Evolutionary conservation across 257 asterid species (phyloP), one percentile per base, ranked within the genome.

Genomic region (Ilex aquifolium): DNA sequence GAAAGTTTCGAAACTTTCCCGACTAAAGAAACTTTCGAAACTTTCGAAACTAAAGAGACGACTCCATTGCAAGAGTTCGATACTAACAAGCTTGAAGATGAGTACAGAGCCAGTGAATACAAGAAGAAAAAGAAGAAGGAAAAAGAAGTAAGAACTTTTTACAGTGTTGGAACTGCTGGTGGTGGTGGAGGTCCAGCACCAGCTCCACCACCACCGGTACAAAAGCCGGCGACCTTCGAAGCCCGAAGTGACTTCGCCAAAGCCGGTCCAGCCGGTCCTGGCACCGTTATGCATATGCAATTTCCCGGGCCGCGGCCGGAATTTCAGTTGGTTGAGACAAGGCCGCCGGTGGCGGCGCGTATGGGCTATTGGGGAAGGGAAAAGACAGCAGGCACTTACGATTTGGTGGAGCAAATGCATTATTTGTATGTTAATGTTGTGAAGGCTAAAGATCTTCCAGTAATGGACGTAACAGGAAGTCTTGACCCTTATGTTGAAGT

Each of bases 281-380:
- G 82, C 32, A 64, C 74, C 4, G 73, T 82, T 61, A 78, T 82
- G 91, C 87, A 83, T 49, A 80, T 83, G 93, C 86, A 76, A 60
- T 63, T 76, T 63, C 83, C 82, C 0, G 84, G 75, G 46, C 86
- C 74, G 63, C 85, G 78, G 74, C 86, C 93, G 0, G 97, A 90
- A 64, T 91, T 80, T n/a, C 89, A 82, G 32, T 70, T 91, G 69
- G 89, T 84, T 60, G 97, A 91, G 78, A 91, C 96, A 8, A 84
- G 72, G 66, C 97, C 97, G 6, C 97, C 95, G 3, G 39, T 87
- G 72, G 97, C 96, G 32, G 96, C 96, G 30, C 75, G 95, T 56
- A 73, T 78, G 90, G 97, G 97, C 11, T 91, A 91, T 39, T 85
- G 96, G 96, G 97, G 97, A 39, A 77, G 95, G 70, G 95, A 91